Evolutionary conservation across 148 eudicot species (phyloP).

Genomic region (Polygonum maritimum): DNA sequence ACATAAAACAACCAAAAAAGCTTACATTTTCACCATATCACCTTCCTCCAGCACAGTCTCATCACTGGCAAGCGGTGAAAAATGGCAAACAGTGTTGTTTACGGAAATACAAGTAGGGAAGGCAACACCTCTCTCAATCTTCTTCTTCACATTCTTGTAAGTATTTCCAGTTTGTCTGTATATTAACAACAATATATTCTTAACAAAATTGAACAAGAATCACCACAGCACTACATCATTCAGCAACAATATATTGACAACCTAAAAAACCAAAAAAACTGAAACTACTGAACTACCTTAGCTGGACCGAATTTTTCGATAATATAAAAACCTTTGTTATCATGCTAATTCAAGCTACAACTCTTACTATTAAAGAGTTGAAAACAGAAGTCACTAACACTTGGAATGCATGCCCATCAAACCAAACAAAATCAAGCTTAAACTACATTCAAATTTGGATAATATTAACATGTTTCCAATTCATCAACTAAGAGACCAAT

Average conservation of each 20-base stretch:
- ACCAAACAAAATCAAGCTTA: not conserved
- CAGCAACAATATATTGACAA: not conserved
- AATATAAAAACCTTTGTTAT: not conserved
- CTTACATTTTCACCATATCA: constrained; percentile 78
- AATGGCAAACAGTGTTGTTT: constrained; percentile 73
- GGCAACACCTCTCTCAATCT: constrained; percentile 92
- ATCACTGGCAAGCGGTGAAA: constrained; percentile 76
- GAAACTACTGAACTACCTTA: not conserved
- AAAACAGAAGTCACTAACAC: not conserved
- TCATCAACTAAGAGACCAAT: not conserved
- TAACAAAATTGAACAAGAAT: not conserved
- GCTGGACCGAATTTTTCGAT: not conserved
- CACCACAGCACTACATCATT: not conserved
- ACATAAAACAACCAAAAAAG: not conserved
- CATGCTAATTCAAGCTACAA: not conserved
- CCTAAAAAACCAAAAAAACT: not conserved
- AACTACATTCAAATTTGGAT: not conserved
- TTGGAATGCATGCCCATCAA: not conserved
- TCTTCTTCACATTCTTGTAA: constrained; percentile 86
- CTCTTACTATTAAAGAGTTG: not conserved
- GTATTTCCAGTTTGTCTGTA: constrained; percentile 62
- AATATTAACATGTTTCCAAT: not conserved
- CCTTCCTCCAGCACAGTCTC: constrained; percentile 77
- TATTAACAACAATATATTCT: too few species aligned
- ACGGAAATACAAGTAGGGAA: constrained; percentile 90